A percentile compares a stretch with the other conserved stretches of the same genome.
These are phyloP conservation scores for Voacanga thouarsii DNA, from an alignment of 257 asterid species.

Conservation along the genomic window DNA sequence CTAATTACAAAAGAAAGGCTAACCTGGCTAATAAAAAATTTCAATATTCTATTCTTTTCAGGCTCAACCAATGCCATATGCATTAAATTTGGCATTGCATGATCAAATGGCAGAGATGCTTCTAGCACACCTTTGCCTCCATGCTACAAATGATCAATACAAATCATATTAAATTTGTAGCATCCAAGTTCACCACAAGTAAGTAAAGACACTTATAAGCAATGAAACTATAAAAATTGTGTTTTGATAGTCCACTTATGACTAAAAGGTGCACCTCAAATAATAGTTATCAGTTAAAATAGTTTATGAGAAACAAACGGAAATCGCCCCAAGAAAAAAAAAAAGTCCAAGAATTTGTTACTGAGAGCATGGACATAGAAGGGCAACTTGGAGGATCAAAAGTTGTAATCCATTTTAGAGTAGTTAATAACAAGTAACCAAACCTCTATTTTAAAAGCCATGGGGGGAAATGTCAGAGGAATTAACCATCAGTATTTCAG, in stretches of 20 bases:
- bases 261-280: neutral
- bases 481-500: too few relatives aligned
- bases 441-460: too few relatives aligned
- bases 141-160: constrained; percentile 42
- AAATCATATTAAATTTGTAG: neutral
- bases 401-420: neutral
- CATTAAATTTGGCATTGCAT: constrained; percentile 83
- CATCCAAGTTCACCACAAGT: neutral
- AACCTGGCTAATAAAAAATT: constrained; percentile 92
- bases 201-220: neutral
- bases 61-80: constrained; percentile 90
- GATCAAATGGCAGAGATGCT: constrained; percentile 92
- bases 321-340: too few relatives aligned
- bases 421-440: too few relatives aligned
- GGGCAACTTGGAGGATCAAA: neutral
- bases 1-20: too few relatives aligned
- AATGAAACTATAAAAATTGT: too few relatives aligned
- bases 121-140: constrained; percentile 87
- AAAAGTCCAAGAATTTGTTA: too few relatives aligned
- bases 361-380: too few relatives aligned
- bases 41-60: constrained; percentile 79
- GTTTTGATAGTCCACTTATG: neutral
- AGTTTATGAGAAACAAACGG: neutral
- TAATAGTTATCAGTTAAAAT: neutral
- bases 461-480: neutral